Conservation (phyloP, 2,329 filamentous ascomycete genomes). For the Ilyonectria mors-panacis region DNA sequence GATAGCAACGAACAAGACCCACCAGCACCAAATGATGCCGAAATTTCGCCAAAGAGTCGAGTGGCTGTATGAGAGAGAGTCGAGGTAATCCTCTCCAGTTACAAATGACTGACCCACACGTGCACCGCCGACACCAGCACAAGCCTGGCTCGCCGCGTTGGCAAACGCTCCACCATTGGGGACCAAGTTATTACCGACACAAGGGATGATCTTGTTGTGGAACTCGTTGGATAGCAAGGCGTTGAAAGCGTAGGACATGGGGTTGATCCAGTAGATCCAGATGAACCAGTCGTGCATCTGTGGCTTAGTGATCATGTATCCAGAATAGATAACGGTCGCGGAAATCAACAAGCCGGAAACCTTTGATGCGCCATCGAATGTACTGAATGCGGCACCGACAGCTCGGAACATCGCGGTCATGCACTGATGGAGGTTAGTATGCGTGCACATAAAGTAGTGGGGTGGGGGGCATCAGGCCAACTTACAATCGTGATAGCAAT, state of each 20-base stretch:
- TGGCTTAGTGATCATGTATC: slow-evolving; percentile 73
- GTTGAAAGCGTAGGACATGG: slow-evolving; percentile 79
- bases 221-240: slow-evolving; percentile 81
- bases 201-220: slow-evolving; percentile 67
- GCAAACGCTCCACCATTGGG: slow-evolving; percentile 65
- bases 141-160: slow-evolving; percentile 62
- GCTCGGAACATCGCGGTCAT: slow-evolving; percentile 73
- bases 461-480: background rate
- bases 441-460: background rate
- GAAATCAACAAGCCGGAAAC: slow-evolving; percentile 65
- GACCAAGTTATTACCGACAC: slow-evolving; percentile 65
- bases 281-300: slow-evolving; percentile 75
- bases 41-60: slow-evolving; percentile 72
- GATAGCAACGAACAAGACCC: slow-evolving; percentile 70
- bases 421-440: slow-evolving; percentile 50
- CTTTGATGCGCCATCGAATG: slow-evolving; percentile 73
- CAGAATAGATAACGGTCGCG: slow-evolving; percentile 72
- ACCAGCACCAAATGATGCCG: slow-evolving; percentile 75
- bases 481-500: slow-evolving; percentile 66
- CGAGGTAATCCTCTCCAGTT: slow-evolving; percentile 72
- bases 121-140: slow-evolving; percentile 72
- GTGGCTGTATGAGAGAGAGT: slow-evolving; percentile 67
- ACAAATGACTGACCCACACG: slow-evolving; percentile 63
- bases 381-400: slow-evolving; percentile 68
- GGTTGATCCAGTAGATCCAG: slow-evolving; percentile 77